Percentiles rank a stretch among this genome's conserved stretches.
phyloP scores from a whole-genome alignment of 352 stramenopile genomes.

The Globisporangium barbulae region DNA sequence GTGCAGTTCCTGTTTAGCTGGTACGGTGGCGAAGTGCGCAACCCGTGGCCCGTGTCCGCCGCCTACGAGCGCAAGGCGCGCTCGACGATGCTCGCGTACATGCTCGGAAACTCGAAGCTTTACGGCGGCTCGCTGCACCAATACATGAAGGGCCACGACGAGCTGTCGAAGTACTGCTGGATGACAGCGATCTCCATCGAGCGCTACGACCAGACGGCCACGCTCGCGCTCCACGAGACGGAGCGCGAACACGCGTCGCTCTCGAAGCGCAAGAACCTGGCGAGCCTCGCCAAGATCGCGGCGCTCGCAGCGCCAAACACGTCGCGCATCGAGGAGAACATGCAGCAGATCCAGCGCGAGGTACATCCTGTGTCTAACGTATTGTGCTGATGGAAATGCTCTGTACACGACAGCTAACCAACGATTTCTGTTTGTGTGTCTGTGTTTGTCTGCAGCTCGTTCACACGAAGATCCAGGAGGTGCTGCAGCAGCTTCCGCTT shows the following conservation, averaged over 20 bases:
- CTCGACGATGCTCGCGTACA: conserved; percentile 51
- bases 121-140: conserved; percentile 54
- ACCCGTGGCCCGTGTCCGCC: conserved; percentile 51
- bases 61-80: conserved; percentile 20
- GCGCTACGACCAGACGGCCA: conserved; percentile 57
- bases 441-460: conserved; percentile 33
- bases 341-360: conserved; percentile 64
- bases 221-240: conserved; percentile 53
- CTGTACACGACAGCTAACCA: not conserved
- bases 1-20: conserved; percentile 68
- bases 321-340: conserved; percentile 27
- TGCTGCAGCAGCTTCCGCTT: conserved; percentile 56
- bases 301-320: conserved; percentile 47
- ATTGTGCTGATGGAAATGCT: not conserved
- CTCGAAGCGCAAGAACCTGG: conserved; percentile 66
- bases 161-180: conserved; percentile 60
- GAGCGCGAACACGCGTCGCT: conserved; percentile 48
- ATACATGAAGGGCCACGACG: conserved; percentile 60
- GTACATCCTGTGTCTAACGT: conserved; percentile 19
- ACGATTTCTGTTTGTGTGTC: not conserved
- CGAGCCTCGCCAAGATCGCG: conserved; percentile 80
- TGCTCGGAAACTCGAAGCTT: conserved; percentile 60
- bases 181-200: conserved; percentile 62
- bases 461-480: conserved; percentile 52
- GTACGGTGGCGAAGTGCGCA: conserved; percentile 69